Evolutionary conservation across 2,329 filamentous ascomycete genomes (phyloP), one percentile per base, ranked within the genome.

Genomic region (Beauveria pseudobassiana): DNA sequence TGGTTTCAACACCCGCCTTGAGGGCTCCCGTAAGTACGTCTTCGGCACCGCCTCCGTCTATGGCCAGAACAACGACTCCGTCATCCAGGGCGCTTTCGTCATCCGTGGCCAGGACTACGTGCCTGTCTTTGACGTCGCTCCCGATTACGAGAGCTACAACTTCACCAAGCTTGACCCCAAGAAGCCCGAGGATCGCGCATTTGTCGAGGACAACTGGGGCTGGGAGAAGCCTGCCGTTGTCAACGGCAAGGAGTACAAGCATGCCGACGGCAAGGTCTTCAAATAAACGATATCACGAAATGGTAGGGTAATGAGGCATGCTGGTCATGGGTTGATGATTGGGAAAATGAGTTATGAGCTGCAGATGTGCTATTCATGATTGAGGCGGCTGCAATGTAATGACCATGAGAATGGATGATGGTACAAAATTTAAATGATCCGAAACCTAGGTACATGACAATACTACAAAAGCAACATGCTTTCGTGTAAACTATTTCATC

Each of bases 21-120:
- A 99, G 85, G 95, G 76, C 67, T 96, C 91, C 75, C 93, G 95
- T 83, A 99, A 99, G 88, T 96, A 91, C 85, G 79, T 99, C 75
- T 98, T 99, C 80, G 95, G 95, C 71, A 87, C 83, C 72, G 86
- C 87, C 71, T 93, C 90, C 69, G 95, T 99, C 69, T 99, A 90
- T 77, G 95, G 95, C 73, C 78, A 83, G 76, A 87, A 87, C 85
- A 92, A 96, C 80, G 85, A 93, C 83, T 96, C 90, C 65, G 80
- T 96, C 75, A 91, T 99, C 74, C 83, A 90, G 77, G 95, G 95
- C 82, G 95, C 91, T 67, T 98, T 97, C 80, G 80, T 99, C 76
- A 84, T 97, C 82, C 93, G 95, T 74, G 95, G 95, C 69, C 87
- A 98, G 76, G 91, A 99, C 28, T 86, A 83, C 76, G 71, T 83